These are phyloP conservation scores for Microbotryum violaceum DNA, from an alignment of 1,284 basidiomycete species.

Conservation along the genomic window DNA sequence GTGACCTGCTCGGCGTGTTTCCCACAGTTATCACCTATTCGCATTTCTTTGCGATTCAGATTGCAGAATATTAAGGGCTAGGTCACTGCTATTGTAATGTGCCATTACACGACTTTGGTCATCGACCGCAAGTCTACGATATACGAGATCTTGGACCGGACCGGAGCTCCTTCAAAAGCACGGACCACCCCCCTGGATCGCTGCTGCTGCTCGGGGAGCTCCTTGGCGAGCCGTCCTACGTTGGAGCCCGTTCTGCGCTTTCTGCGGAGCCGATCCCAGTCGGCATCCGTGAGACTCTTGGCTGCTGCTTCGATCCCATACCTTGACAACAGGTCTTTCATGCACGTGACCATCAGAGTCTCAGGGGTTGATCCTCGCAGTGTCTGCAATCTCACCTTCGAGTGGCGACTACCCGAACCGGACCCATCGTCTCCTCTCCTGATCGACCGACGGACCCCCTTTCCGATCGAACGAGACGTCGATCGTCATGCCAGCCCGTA, in stretches of 20 bases:
- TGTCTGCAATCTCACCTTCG: no score
- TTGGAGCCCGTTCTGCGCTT: not conserved
- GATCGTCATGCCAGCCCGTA: no score
- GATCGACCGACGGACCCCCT: no score
- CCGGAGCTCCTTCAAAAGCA: not conserved
- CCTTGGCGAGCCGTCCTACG: not conserved
- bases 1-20: not conserved
- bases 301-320: no score
- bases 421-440: no score
- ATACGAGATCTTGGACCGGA: not conserved
- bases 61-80: slow-evolving; percentile 16
- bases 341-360: no score
- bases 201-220: not conserved
- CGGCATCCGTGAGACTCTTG: no score
- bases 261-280: no score
- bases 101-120: not conserved
- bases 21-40: slow-evolving; percentile 26
- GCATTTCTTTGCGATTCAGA: slow-evolving; percentile 27
- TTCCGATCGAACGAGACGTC: no score
- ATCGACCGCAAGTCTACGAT: not conserved
- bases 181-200: not conserved
- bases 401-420: no score
- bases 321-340: no score
- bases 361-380: no score
- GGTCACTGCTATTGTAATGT: not conserved